These are phyloP conservation scores for Diutina scorzettiae DNA, from an alignment of 1,139 yeast species.

Conservation along the genomic window DNA sequence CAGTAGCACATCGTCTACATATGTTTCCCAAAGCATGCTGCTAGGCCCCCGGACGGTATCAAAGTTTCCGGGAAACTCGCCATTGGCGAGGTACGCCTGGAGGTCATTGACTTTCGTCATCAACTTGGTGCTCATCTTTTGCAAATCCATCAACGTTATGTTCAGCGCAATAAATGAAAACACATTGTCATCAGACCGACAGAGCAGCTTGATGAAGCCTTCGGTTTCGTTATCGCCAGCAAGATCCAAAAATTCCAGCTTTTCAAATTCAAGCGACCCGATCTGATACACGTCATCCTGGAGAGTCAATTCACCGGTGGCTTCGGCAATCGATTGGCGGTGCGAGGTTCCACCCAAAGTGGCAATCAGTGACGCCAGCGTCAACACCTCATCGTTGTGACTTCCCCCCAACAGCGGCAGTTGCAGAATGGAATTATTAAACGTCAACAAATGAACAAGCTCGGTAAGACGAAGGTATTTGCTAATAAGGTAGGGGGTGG, in stretches of 20 bases:
- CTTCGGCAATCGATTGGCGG: background rate
- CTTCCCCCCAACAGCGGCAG: background rate
- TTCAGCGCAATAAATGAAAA: slow-evolving; percentile 35
- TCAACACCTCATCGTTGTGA: background rate
- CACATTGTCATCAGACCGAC: slow-evolving; percentile 32
- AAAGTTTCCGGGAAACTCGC: slow-evolving; percentile 30
- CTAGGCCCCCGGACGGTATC: slow-evolving; percentile 6
- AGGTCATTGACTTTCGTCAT: slow-evolving; percentile 23
- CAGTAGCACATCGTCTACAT: slow-evolving; percentile 21
- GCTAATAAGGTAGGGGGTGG: slow-evolving; percentile 59
- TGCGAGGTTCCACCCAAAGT: too few relatives aligned
- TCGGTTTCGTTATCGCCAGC: slow-evolving; percentile 38
- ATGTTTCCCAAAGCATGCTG: slow-evolving; percentile 22
- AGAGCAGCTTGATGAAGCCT: slow-evolving; percentile 38
- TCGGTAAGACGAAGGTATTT: slow-evolving; percentile 52
- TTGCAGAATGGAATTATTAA: slow-evolving; percentile 3
- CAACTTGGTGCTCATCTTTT: slow-evolving; percentile 31
- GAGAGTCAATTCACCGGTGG: slow-evolving; percentile 9
- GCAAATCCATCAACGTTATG: slow-evolving; percentile 35
- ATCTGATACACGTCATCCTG: slow-evolving; percentile 33
- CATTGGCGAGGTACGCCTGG: slow-evolving; percentile 22
- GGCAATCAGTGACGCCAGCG: background rate
- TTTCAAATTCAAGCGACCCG: slow-evolving; percentile 45
- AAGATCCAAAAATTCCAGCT: slow-evolving; percentile 32
- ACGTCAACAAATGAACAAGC: slow-evolving; percentile 28